Conservation (phyloP, 176 grass and related monocot genomes). For the Pontederia crassipes region DNA sequence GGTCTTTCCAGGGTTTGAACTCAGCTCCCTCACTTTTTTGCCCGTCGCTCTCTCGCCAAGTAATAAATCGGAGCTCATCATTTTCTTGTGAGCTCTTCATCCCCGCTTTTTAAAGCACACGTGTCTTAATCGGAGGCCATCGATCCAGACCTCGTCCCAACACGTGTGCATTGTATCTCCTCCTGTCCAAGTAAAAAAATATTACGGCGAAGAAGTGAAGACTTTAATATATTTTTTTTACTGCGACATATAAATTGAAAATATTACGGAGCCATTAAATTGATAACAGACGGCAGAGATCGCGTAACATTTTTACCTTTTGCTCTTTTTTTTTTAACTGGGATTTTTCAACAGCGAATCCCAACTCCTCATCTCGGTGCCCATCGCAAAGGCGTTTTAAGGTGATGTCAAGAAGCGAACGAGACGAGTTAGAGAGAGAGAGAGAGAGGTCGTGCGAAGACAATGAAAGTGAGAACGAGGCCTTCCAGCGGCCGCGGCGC, state of each 20-base stretch:
- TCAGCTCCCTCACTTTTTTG: too few species aligned
- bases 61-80: too few species aligned
- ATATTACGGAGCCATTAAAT: neutral
- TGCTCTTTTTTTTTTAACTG: slow-evolving; percentile 1
- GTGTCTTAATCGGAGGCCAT: too few species aligned
- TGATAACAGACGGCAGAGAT: neutral
- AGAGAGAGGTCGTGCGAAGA: neutral
- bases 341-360: slow-evolving; percentile 8
- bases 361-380: slow-evolving; percentile 2
- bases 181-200: too few species aligned
- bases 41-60: too few species aligned
- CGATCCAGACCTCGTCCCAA: too few species aligned
- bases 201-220: too few species aligned
- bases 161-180: too few species aligned
- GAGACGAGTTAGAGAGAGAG: neutral
- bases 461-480: slow-evolving; percentile 6
- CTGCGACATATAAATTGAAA: neutral
- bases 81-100: too few species aligned
- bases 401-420: neutral
- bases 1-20: too few species aligned
- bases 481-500: slow-evolving; percentile 4
- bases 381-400: slow-evolving; percentile 17
- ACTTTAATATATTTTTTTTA: neutral
- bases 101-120: too few species aligned
- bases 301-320: neutral